Evolutionary conservation across 306 rosid genomes (phyloP).

Genomic region (Sindora glabra): DNA sequence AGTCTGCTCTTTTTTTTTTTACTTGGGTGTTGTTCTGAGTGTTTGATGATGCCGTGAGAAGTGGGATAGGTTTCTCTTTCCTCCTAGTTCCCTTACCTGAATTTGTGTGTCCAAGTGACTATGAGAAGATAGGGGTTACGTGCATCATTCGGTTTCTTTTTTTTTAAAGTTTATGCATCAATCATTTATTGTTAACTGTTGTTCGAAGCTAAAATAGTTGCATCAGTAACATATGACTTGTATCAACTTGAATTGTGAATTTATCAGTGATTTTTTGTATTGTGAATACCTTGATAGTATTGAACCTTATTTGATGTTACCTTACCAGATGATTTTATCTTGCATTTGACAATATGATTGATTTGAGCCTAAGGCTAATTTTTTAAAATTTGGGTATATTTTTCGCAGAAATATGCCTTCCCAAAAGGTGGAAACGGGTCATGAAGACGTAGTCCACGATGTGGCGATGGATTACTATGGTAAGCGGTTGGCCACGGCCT

Average conservation of each 20-base stretch:
- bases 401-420: conserved; percentile 51
- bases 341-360: neutral
- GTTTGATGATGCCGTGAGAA: no score
- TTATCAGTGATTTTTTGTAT: neutral
- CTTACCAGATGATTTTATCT: neutral
- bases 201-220: neutral
- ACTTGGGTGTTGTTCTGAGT: no score
- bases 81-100: neutral
- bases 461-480: conserved; percentile 84
- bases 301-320: neutral
- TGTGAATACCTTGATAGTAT: neutral
- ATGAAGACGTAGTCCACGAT: conserved; percentile 67
- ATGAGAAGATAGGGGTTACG: neutral
- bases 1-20: no score
- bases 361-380: conserved; percentile 6
- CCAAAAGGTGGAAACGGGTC: conserved; percentile 77
- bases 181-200: neutral
- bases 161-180: neutral
- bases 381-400: neutral
- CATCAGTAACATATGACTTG: neutral
- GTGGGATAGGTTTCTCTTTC: neutral
- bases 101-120: neutral
- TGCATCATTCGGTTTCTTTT: neutral
- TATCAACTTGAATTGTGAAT: neutral
- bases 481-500: conserved; percentile 74